These are phyloP conservation scores for Monosporascus cannonballus DNA, from an alignment of 2,329 filamentous ascomycete genomes.

Conservation along the genomic window DNA sequence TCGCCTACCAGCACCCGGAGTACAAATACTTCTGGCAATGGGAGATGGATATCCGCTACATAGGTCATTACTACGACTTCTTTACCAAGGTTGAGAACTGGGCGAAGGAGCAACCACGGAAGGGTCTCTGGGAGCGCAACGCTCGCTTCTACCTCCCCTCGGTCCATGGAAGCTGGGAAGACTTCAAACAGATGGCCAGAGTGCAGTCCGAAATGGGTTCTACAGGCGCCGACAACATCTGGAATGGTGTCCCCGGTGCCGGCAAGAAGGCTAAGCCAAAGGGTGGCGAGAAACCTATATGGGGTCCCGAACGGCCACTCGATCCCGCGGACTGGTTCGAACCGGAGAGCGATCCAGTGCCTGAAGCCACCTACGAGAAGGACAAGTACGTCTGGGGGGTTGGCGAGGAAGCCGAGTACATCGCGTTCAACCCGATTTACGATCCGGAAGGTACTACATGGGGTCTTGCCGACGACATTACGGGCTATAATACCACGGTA, in stretches of 20 bases:
- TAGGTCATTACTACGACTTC: constrained; percentile 76
- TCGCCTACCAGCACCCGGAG: constrained; percentile 80
- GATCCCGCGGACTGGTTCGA: constrained; percentile 67
- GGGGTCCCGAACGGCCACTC: constrained; percentile 73
- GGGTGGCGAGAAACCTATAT: constrained; percentile 59
- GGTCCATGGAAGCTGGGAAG: constrained; percentile 72
- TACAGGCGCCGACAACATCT: constrained; percentile 60
- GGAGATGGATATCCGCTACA: constrained; percentile 92
- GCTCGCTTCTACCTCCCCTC: constrained; percentile 71
- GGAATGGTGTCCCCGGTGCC: constrained; percentile 45
- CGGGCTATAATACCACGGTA: constrained; percentile 67
- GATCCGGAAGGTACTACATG: constrained; percentile 84
- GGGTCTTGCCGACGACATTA: constrained; percentile 76
- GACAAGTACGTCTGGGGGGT: constrained; percentile 85
- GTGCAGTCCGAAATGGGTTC: constrained; percentile 69
- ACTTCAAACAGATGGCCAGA: constrained; percentile 71
- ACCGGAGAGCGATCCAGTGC: constrained; percentile 64
- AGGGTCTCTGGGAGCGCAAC: constrained; percentile 77
- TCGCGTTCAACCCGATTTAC: constrained; percentile 88
- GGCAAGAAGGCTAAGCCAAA: constrained; percentile 32
- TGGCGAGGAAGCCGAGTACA: constrained; percentile 83
- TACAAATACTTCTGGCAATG: constrained; percentile 93
- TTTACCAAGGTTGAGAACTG: constrained; percentile 64
- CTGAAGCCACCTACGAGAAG: constrained; percentile 66
- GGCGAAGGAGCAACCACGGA: constrained; percentile 67